These are phyloP conservation scores for Panaeolus cyanescens DNA, from an alignment of 768 basidiomycete genomes.

Conservation along the genomic window DNA sequence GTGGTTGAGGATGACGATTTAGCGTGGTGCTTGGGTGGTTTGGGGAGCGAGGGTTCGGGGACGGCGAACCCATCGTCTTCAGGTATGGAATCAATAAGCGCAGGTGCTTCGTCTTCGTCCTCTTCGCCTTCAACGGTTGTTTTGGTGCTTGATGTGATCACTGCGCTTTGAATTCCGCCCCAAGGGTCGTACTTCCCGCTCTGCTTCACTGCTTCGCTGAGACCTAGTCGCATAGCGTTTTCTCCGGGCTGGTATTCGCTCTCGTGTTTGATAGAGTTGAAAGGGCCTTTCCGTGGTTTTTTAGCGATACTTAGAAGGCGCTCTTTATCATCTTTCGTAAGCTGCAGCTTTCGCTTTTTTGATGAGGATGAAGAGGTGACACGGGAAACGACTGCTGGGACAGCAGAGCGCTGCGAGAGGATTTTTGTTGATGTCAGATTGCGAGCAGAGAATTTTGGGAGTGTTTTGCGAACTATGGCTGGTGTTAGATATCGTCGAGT, in stretches of 20 bases:
- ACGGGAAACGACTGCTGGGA: slow-evolving; percentile 79
- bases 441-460: slow-evolving; percentile 55
- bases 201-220: slow-evolving; percentile 68
- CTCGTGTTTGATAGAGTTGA: slow-evolving; percentile 71
- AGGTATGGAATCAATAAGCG: neutral
- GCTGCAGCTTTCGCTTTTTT: slow-evolving; percentile 43
- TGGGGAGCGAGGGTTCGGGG: neutral
- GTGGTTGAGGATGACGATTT: slow-evolving; percentile 22
- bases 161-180: slow-evolving; percentile 22
- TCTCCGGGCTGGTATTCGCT: slow-evolving; percentile 68
- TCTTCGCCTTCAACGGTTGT: neutral
- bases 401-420: slow-evolving; percentile 82
- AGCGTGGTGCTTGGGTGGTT: neutral
- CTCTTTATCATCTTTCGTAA: slow-evolving; percentile 74
- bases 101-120: neutral
- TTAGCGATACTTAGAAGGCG: slow-evolving; percentile 77
- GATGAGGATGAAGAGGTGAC: slow-evolving; percentile 34
- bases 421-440: slow-evolving; percentile 76
- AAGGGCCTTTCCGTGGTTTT: slow-evolving; percentile 68
- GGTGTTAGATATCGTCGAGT: neutral
- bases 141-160: neutral
- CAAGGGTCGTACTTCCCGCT: slow-evolving; percentile 73
- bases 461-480: slow-evolving; percentile 56
- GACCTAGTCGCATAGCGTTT: slow-evolving; percentile 47
- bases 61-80: neutral